Evolutionary conservation across 306 rosid species (phyloP), one percentile per base, ranked within the genome.

Genomic region (Phaseolus lunatus): DNA sequence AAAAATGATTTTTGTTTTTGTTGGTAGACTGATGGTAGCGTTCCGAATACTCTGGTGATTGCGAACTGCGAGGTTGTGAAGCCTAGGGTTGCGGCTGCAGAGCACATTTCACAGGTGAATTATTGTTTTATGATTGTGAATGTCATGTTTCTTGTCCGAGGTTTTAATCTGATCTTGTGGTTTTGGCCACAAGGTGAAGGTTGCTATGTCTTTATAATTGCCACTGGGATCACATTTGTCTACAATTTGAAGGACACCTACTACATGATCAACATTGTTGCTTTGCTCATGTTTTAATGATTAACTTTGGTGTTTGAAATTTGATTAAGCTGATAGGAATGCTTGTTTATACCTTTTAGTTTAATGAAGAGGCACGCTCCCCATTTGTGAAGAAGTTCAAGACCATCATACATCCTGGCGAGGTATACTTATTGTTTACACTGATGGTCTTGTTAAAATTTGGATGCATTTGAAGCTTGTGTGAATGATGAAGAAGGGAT

Each of bases 301-400:
- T 43, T 8, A n/a, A 22, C 24, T 61, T 72, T 19, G 26, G 7
- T 68, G 31, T 64, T 73, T 31, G 50, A 58, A 47, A 53, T 54
- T 59, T 67, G 14, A 27, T 69, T 67, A 50, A 76, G 66, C 69
- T 29, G 78, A 66, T 70, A 49, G 9, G 12, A 45, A 14, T 35
- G 12, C 3, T 50, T 15, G 35, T 71, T 71, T 31, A 5, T 65
- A n/a, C 3, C 24, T 88, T 84, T 58, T 86, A 96, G 99, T 96
- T 96, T 85, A 96, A 96, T 71, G 99, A 96, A 71, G 99, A 96
- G 84, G 96, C 99, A 1, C 99, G 99, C 20, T 96, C 99, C 4
- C 99, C 99, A 9, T 96, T 96, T 84, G 99, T 96, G 16, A 96
- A 91, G 97, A 96, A 96, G 94, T 96, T 85, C 90, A 96, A 96